Evolutionary conservation across 306 rosid genomes (phyloP), one percentile per base, ranked within the genome.

Genomic region (Trichosanthes cucumerina): DNA sequence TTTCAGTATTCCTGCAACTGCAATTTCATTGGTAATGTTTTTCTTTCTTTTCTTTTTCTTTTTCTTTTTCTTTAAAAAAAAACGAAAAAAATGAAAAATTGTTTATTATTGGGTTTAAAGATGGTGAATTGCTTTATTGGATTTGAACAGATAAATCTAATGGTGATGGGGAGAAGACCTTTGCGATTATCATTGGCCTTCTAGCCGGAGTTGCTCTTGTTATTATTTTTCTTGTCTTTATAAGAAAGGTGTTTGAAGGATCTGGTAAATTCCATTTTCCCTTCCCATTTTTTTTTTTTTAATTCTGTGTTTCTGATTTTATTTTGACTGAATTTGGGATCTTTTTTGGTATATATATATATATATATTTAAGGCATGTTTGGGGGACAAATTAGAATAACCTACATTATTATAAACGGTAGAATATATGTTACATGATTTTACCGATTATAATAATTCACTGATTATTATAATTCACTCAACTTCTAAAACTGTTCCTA

Each of bases 181-280:
- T 95, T 83, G 98, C 98, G 24, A 81, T 95, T 76, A 92, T 95
- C 65, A 82, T 95, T 62, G 98, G 98, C 65, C 81, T 95, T 82
- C 76, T 95, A 81, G 96, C 98, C 2, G 98, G 89, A 46, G 93
- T 92, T 33, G 97, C 97, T 33, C 76, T 95, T 4, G 84, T 95
- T 24, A 90, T 95, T 44, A 88, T 95, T 78, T 92, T 92, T 82
- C 87, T 92, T 19, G 82, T 89, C 38, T 95, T 95, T 86, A 24
- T 95, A 13, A 82, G 91, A 79, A 92, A 82, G 82, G 81, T 92
- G 46, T 87, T 86, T 1, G 91, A 80, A 56, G 83, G 83, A 80
- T 78, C 82, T 19, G 98, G 96, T 90, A 88, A 88, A 78, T 43
- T 69, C 9, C 21, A 38, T 39, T 66, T 10, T 19, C n/a, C 9